Evolutionary conservation across 371 early-diverging fungal genomes (phyloP).

Genomic region (Sporodiniella umbellata): DNA sequence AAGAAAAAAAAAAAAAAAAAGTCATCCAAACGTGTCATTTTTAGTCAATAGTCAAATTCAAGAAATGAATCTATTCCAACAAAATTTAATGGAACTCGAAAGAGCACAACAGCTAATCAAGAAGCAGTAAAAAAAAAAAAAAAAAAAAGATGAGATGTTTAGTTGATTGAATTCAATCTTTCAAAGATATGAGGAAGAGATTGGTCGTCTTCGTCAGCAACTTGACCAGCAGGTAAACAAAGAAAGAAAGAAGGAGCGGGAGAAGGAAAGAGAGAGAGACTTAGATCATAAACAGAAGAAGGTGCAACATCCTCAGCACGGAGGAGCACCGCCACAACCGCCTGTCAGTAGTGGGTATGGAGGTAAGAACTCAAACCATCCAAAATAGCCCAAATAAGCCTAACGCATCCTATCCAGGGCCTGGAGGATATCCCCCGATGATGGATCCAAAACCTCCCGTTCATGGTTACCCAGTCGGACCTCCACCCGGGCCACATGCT

Average conservation of each 20-base stretch:
- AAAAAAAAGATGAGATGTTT: too few relatives aligned
- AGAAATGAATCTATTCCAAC: constrained; percentile 78
- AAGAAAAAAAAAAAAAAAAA: constrained; percentile 11
- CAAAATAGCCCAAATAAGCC: background rate
- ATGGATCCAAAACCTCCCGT: constrained; percentile 32
- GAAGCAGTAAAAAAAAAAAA: constrained; percentile 47
- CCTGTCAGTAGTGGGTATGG: constrained; percentile 13
- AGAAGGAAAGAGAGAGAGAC: background rate
- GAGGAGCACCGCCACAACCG: constrained; percentile 25
- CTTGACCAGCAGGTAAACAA: constrained; percentile 27
- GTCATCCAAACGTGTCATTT: background rate
- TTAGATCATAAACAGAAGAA: background rate
- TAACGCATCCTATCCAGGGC: constrained; percentile 7
- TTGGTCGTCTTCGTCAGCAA: constrained; percentile 39
- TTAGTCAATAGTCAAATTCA: constrained; percentile 70
- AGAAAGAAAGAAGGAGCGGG: background rate
- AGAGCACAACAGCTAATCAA: constrained; percentile 73
- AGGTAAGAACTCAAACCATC: constrained; percentile 1
- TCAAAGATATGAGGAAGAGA: constrained; percentile 49
- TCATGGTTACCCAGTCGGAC: constrained; percentile 15
- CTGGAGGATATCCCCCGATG: constrained; percentile 25
- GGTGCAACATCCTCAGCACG: constrained; percentile 7
- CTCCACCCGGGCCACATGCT: constrained; percentile 17
- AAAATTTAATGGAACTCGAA: constrained; percentile 78
- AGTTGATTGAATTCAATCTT: constrained; percentile 7